Evolutionary conservation across 2,329 filamentous ascomycete species (phyloP), one percentile per base, ranked within the genome.

Genomic region (Fusarium burgessii): DNA sequence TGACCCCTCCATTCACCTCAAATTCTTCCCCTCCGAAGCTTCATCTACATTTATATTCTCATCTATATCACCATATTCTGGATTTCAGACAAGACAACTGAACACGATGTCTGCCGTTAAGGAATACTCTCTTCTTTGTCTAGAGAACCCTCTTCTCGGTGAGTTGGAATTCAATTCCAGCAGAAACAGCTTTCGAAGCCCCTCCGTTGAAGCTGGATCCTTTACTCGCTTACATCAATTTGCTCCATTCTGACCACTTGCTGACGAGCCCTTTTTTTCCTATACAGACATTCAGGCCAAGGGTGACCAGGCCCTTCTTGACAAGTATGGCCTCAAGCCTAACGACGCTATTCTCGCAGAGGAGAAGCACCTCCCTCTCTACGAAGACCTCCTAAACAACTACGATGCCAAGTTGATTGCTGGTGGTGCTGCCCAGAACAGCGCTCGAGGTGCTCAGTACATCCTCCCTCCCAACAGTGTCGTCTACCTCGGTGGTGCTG

Each of bases 141-240:
- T 99, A 78, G 96, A 98, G 91, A 99, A 99, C 84, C 96, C 96
- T 82, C 91, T 99, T 77, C 92, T 99, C 78, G 95, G 93, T 95
- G 85, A 76, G 88, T 73, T 40, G 35, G n/a, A 20, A 23, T 40
- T 41, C 41, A n/a, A 35, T 27, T 12, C 32, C 43, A 29, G 14
- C 35, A 54, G 32, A 51, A 27, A 46, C n/a, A 55, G 25, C 52
- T 56, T 23, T 42, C n/a, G 27, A 23, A 47, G 32, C 35, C 38
- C 23, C 35, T 61, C 42, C 58, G 29, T 58, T 49, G 50, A 46
- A 49, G 23, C 33, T 52, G 27, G 45, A 25, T 42, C 11, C 29
- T 42, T 35, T 50, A 45, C 29, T 45, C 42, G 47, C 57, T 71
- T 68, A 70, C 68, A 60, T 47, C 35, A 35, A 47, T 25, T 47